Evolutionary conservation across 352 stramenopile genomes (phyloP).

Genomic region (Blastocystis sp.): DNA sequence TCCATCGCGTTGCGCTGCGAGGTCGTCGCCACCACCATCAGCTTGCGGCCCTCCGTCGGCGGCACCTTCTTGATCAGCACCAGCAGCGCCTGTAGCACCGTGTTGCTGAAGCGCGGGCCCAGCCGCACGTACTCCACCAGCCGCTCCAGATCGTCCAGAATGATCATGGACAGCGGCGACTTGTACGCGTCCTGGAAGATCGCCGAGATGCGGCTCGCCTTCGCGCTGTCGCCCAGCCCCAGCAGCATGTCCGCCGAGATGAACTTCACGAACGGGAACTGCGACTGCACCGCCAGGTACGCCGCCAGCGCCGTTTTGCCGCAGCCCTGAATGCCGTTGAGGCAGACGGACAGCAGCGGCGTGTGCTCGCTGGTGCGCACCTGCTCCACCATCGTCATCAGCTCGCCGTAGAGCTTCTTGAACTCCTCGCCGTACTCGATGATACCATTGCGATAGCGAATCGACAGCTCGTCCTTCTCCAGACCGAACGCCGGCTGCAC

Average conservation of each 20-base stretch:
- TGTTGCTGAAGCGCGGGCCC: constrained; percentile 94
- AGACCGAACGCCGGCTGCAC: constrained; percentile 95
- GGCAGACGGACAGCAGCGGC: constrained; percentile 90
- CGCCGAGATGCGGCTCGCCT: constrained; percentile 74
- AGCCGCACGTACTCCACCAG: constrained; percentile 93
- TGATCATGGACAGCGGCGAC: constrained; percentile 93
- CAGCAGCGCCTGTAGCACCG: constrained; percentile 94
- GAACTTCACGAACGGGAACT: constrained; percentile 94
- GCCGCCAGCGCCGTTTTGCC: constrained; percentile 96
- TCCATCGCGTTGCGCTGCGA: constrained; percentile 73
- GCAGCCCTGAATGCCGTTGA: constrained; percentile 86
- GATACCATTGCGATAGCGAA: constrained; percentile 91
- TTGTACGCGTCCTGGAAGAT: constrained; percentile 95
- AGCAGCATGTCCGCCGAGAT: constrained; percentile 95
- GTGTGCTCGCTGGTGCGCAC: constrained; percentile 86
- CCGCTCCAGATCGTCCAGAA: constrained; percentile 98
- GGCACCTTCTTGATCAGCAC: constrained; percentile 95
- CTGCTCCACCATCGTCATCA: constrained; percentile 90
- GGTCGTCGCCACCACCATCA: constrained; percentile 72
- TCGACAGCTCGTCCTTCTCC: constrained; percentile 86
- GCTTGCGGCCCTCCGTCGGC: constrained; percentile 84
- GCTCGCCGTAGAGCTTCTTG: constrained; percentile 83
- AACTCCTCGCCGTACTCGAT: constrained; percentile 90
- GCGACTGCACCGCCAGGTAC: constrained; percentile 88
- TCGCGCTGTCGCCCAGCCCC: constrained; percentile 86